phyloP scores from a whole-genome alignment of 305 asterid genomes.

The Coffea humblotiana region DNA sequence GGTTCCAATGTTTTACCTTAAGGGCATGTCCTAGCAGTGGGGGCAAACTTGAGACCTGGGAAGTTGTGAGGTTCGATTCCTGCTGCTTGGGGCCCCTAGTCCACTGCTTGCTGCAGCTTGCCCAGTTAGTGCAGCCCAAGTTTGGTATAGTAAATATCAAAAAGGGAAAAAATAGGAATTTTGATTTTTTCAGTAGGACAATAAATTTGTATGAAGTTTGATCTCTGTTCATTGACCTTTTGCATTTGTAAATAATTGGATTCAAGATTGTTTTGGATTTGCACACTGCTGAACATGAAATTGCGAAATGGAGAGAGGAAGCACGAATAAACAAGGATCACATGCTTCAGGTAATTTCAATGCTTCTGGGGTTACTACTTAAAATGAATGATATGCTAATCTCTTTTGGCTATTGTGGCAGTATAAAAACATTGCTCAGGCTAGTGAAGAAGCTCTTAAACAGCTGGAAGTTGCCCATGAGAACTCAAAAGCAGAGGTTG shows the following conservation, averaged over 20 bases:
- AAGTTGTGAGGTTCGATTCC: no score
- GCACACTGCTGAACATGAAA: conserved; percentile 49
- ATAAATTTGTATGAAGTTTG: no score
- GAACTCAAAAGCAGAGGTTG: conserved; percentile 67
- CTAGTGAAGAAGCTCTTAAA: conserved; percentile 78
- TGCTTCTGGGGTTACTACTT: conserved; percentile 11
- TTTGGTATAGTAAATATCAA: no score
- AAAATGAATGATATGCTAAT: not conserved
- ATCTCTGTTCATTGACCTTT: not conserved
- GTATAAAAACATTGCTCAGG: conserved; percentile 88
- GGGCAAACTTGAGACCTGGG: no score
- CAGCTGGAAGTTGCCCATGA: conserved; percentile 67
- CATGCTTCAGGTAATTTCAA: conserved; percentile 70
- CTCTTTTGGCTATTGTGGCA: conserved; percentile 31
- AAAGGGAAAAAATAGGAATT: no score
- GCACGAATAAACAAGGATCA: conserved; percentile 67
- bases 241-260: not conserved
- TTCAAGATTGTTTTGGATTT: conserved; percentile 44
- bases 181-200: no score
- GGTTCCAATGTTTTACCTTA: no score
- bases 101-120: no score
- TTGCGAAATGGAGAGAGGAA: conserved; percentile 64
- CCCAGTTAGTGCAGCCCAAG: no score
- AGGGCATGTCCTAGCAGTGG: no score
- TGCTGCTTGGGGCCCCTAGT: no score